Conservation (phyloP, 2,329 filamentous ascomycete genomes). For the Oidium heveae region DNA sequence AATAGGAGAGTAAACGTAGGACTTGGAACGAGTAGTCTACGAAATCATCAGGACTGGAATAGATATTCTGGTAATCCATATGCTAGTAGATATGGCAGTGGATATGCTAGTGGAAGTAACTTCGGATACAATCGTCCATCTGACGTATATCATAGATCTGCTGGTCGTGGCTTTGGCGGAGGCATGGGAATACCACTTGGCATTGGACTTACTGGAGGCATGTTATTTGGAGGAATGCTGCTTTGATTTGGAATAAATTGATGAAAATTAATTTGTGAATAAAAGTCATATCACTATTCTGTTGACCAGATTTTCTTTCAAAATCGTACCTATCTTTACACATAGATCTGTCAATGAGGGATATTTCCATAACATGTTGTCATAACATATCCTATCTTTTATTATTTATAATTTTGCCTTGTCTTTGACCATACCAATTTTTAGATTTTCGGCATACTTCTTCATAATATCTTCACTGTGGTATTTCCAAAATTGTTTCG, state of each 20-base stretch:
- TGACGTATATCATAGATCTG: background rate
- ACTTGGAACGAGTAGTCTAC: background rate
- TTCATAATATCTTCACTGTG: conserved; percentile 14
- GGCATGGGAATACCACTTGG: background rate
- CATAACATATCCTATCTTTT: too few species aligned
- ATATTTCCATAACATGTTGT: too few species aligned
- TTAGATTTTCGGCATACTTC: conserved; percentile 59
- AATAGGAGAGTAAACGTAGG: background rate
- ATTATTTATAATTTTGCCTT: background rate
- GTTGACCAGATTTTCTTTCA: too few species aligned
- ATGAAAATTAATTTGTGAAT: too few species aligned
- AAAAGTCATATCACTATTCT: too few species aligned
- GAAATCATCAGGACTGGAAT: background rate
- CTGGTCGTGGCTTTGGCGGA: background rate
- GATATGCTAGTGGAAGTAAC: too few species aligned
- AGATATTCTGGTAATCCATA: background rate
- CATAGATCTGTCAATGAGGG: too few species aligned
- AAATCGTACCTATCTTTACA: too few species aligned
- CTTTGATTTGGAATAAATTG: background rate
- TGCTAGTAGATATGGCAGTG: background rate
- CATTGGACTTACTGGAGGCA: background rate
- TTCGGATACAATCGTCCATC: background rate
- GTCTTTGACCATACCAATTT: conserved; percentile 2
- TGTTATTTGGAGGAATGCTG: background rate
- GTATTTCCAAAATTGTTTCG: conserved; percentile 15